A percentile compares a stretch with the other conserved stretches of the same genome.
Evolutionary conservation across 2,329 filamentous ascomycete species (phyloP).

Genomic region (Chaetomiaceae sp.): DNA sequence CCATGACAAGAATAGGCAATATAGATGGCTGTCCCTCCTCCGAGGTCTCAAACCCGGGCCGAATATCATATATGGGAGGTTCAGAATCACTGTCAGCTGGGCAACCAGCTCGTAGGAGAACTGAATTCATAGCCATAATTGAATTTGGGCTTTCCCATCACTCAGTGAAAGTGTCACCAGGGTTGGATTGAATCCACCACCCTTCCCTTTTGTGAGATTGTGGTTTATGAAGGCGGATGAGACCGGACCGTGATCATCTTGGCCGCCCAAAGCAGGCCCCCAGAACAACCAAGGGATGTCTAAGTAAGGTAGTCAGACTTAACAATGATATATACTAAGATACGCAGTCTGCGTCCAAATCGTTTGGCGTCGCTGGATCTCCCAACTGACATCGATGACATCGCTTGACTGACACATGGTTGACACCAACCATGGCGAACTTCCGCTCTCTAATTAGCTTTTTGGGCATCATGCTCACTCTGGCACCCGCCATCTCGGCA

Average conservation of each 20-base stretch:
- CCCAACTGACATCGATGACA: too few relatives aligned
- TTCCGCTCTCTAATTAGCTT: not conserved
- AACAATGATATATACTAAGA: too few relatives aligned
- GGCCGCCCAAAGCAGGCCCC: too few relatives aligned
- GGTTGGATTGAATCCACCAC: not conserved
- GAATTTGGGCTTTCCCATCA: not conserved
- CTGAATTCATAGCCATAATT: not conserved
- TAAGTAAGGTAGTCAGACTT: too few relatives aligned
- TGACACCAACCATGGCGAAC: not conserved
- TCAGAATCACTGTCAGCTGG: too few relatives aligned
- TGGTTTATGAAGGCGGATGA: not conserved
- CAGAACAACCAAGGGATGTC: too few relatives aligned
- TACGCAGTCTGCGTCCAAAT: too few relatives aligned
- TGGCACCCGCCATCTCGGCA: not conserved
- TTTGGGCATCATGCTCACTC: not conserved
- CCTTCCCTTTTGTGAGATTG: not conserved
- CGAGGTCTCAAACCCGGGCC: not conserved
- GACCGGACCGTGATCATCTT: not conserved
- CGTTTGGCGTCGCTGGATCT: too few relatives aligned
- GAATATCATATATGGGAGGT: not conserved
- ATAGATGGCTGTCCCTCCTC: not conserved
- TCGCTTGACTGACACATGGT: too few relatives aligned
- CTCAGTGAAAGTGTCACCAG: not conserved
- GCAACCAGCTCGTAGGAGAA: not conserved
- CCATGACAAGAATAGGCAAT: not conserved